Evolutionary conservation across 805 yeast species (phyloP).

Genomic region (Priceomyces haplophilus): DNA sequence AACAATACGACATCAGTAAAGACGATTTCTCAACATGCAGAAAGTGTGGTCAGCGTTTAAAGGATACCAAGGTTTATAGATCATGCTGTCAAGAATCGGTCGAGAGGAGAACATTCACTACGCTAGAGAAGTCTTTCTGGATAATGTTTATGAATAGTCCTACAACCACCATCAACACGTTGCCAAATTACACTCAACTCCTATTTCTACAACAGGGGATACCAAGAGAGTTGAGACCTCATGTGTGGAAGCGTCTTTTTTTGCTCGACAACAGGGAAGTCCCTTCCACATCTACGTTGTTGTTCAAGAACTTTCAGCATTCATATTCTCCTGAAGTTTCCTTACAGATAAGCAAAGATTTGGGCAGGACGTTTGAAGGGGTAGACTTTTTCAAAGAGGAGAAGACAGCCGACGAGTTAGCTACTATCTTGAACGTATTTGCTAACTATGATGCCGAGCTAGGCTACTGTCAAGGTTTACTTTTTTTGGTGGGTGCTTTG

Average conservation of each 20-base stretch:
- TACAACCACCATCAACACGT: slow-evolving; percentile 41
- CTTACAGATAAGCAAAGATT: slow-evolving; percentile 52
- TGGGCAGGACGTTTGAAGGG: slow-evolving; percentile 58
- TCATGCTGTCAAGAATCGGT: slow-evolving; percentile 21
- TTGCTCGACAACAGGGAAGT: slow-evolving; percentile 27
- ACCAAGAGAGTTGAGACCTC: slow-evolving; percentile 41
- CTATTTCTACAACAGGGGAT: slow-evolving; percentile 43
- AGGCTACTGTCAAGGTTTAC: slow-evolving; percentile 68
- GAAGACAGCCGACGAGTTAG: slow-evolving; percentile 45
- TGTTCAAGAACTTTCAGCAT: slow-evolving; percentile 41
- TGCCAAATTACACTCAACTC: slow-evolving; percentile 48
- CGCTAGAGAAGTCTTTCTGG: slow-evolving; percentile 43
- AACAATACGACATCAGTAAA: slow-evolving; percentile 18
- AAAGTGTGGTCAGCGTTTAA: slow-evolving; percentile 26
- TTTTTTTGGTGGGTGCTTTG: slow-evolving; percentile 60
- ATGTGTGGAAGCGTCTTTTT: slow-evolving; percentile 44
- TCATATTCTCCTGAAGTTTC: slow-evolving; percentile 38
- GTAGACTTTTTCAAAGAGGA: slow-evolving; percentile 45
- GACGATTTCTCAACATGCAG: slow-evolving; percentile 34
- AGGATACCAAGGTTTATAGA: slow-evolving; percentile 10
- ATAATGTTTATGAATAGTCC: slow-evolving; percentile 42
- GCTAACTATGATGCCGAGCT: slow-evolving; percentile 62
- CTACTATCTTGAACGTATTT: slow-evolving; percentile 57
- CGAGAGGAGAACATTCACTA: slow-evolving; percentile 8
- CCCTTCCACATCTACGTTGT: slow-evolving; percentile 32